Evolutionary conservation across 2,329 filamentous ascomycete genomes (phyloP).

Genomic region (Epichloe uncinata): DNA sequence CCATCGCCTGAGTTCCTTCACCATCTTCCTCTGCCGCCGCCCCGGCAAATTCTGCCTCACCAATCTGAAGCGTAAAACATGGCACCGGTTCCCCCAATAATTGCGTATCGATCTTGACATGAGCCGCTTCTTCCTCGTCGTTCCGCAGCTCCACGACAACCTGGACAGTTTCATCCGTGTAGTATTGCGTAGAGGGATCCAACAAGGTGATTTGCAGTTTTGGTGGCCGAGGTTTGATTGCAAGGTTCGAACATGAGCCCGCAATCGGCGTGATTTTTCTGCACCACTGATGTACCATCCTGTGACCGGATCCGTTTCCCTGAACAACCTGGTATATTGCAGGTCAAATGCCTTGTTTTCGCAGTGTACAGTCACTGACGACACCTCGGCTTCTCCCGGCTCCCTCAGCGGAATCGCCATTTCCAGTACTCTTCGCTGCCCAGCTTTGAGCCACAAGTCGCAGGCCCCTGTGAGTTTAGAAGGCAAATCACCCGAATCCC

Average conservation of each 20-base stretch:
- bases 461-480: constrained; percentile 37
- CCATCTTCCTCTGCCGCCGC: constrained; percentile 16
- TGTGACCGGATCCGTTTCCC: constrained; percentile 25
- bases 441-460: constrained; percentile 53
- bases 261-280: constrained; percentile 31
- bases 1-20: constrained; percentile 30
- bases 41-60: constrained; percentile 19
- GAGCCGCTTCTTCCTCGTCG: constrained; percentile 67
- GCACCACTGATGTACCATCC: constrained; percentile 37
- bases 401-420: constrained; percentile 65
- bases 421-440: constrained; percentile 56
- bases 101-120: constrained; percentile 55
- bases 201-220: constrained; percentile 68
- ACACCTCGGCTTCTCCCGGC: constrained; percentile 60
- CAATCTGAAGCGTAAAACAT: constrained; percentile 27
- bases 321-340: constrained; percentile 47
- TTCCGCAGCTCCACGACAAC: constrained; percentile 63
- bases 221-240: constrained; percentile 79
- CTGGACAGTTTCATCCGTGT: constrained; percentile 65
- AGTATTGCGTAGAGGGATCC: constrained; percentile 57
- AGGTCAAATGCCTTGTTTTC: constrained; percentile 53
- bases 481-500: constrained; percentile 14
- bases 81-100: constrained; percentile 47
- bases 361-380: constrained; percentile 50
- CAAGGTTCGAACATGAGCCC: constrained; percentile 41